These are phyloP conservation scores for Globisporangium polare DNA, from an alignment of 352 stramenopile species.

Conservation along the genomic window DNA sequence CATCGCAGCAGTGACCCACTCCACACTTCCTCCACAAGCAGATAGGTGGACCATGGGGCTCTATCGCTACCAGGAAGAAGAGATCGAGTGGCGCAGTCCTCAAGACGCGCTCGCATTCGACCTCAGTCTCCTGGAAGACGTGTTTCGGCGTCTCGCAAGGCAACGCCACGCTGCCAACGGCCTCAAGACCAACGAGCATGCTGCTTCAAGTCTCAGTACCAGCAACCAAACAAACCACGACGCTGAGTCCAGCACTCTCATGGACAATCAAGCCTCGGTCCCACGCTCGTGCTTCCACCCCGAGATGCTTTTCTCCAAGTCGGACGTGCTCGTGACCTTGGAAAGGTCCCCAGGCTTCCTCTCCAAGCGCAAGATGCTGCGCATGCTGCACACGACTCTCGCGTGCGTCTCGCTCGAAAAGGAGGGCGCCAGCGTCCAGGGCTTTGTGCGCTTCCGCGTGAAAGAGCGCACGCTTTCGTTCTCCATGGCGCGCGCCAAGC, in stretches of 20 bases:
- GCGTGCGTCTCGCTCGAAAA: constrained; percentile 56
- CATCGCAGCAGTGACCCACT: no score
- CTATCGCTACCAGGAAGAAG: constrained; percentile 12
- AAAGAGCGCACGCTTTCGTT: constrained; percentile 44
- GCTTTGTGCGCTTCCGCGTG: constrained; percentile 49
- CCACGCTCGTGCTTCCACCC: constrained; percentile 15
- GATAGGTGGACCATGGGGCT: no score
- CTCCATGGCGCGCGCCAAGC: constrained; percentile 13
- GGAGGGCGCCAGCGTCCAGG: constrained; percentile 38
- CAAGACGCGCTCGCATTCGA: constrained; percentile 43
- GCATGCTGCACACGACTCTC: constrained; percentile 48
- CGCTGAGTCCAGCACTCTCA: not conserved
- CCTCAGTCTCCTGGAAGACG: constrained; percentile 42
- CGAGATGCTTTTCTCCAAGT: constrained; percentile 52
- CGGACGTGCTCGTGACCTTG: constrained; percentile 45
- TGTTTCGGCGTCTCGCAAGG: constrained; percentile 41
- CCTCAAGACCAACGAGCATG: constrained; percentile 8
- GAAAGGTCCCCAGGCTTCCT: constrained; percentile 38
- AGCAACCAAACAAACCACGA: not conserved
- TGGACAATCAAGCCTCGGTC: not conserved
- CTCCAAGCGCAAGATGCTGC: constrained; percentile 49
- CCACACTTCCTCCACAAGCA: no score
- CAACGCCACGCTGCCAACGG: constrained; percentile 8
- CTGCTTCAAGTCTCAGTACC: not conserved
- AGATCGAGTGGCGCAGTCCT: constrained; percentile 51